A percentile compares a stretch with the other conserved stretches of the same genome.
Evolutionary conservation across 179 eudicot genomes (phyloP).

Genomic region (Amaranthus tricolor): DNA sequence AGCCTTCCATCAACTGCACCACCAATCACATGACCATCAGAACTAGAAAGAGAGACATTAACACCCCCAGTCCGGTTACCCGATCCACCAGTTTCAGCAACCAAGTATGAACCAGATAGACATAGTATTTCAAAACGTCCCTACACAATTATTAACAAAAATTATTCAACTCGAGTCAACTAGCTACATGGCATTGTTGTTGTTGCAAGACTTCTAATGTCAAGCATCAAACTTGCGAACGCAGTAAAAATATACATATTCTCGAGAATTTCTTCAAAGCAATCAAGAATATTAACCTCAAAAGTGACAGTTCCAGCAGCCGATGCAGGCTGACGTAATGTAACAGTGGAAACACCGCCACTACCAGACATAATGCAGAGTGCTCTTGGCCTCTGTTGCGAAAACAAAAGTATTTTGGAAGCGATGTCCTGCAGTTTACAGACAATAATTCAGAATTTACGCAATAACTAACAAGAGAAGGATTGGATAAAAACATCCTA

Average conservation of each 20-base stretch:
- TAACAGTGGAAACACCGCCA: constrained; percentile 83
- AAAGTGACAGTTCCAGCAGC: constrained; percentile 52
- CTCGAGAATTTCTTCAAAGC: constrained; percentile 1
- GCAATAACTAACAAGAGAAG: background rate
- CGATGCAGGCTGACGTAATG: constrained; percentile 65
- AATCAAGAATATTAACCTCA: constrained; percentile 47
- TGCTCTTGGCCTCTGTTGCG: constrained; percentile 91
- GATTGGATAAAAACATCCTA: background rate
- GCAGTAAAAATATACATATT: background rate
- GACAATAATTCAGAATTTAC: constrained; percentile 1
- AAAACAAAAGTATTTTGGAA: constrained; percentile 62
- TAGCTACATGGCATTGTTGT: too few species aligned
- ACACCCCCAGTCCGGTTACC: constrained; percentile 86
- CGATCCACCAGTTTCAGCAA: constrained; percentile 68
- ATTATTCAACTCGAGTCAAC: constrained; percentile 10
- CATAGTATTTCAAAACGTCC: constrained; percentile 90
- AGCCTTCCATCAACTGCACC: constrained; percentile 84
- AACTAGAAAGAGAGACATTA: constrained; percentile 73
- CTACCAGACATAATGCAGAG: constrained; percentile 80
- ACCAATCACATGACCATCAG: constrained; percentile 84
- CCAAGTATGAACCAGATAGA: constrained; percentile 91
- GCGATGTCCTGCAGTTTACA: constrained; percentile 67
- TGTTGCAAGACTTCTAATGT: too few species aligned
- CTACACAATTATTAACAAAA: constrained; percentile 33
- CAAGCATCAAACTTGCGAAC: background rate